These are phyloP conservation scores for Pseudopyricularia javanii DNA, from an alignment of 2,329 filamentous ascomycete genomes.

Conservation along the genomic window DNA sequence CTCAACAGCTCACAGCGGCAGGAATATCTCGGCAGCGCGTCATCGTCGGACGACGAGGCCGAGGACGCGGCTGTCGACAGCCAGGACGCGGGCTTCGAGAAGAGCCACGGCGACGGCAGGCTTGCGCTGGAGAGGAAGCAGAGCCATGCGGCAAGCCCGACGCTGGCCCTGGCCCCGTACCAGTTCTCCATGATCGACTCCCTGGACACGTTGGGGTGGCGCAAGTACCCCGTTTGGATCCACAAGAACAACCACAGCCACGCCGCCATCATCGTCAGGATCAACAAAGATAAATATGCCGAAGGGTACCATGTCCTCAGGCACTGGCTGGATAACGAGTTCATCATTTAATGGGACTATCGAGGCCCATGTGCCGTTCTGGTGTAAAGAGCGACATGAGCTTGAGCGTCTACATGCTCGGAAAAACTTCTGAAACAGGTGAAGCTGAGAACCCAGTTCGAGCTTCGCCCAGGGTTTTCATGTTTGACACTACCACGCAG, in stretches of 20 bases:
- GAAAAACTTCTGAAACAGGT: too few relatives aligned
- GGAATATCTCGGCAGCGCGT: conserved; percentile 53
- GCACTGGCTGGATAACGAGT: conserved; percentile 72
- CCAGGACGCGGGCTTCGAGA: conserved; percentile 14
- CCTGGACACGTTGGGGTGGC: conserved; percentile 54
- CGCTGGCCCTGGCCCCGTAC: conserved; percentile 62
- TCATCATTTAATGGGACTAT: conserved; percentile 36
- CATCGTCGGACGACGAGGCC: conserved; percentile 26
- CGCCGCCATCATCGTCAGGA: conserved; percentile 78
- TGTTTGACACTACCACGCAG: too few relatives aligned
- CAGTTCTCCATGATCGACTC: conserved; percentile 80
- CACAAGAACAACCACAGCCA: conserved; percentile 71
- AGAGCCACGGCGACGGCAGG: conserved; percentile 23
- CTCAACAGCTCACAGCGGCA: conserved; percentile 57
- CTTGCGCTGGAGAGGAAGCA: conserved; percentile 25
- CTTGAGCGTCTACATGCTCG: too few relatives aligned
- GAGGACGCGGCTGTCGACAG: neutral
- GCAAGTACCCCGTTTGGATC: conserved; percentile 61
- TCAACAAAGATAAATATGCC: conserved; percentile 50
- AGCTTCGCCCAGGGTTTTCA: too few relatives aligned
- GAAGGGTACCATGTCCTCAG: conserved; percentile 68
- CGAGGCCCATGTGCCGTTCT: neutral
- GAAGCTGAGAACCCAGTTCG: too few relatives aligned
- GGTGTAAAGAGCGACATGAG: neutral
- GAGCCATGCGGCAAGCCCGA: conserved; percentile 41